Base-by-base conservation (phyloP, 2,329 filamentous ascomycete species). In the Fusarium sp. region DNA sequence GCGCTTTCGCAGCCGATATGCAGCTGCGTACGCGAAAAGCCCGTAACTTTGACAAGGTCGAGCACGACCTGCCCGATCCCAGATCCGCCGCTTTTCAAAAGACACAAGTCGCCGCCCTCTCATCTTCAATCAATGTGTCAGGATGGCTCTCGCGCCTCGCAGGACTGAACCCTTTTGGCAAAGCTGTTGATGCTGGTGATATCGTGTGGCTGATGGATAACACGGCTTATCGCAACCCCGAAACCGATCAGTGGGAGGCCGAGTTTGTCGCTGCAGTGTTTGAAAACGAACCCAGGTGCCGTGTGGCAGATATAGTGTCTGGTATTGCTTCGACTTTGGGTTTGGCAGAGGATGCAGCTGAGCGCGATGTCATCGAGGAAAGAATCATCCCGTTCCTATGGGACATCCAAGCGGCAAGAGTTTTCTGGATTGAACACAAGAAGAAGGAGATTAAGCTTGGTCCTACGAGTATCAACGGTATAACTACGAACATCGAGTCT, bases 141-240 rank as follows among this genome's bases (percentile, higher is more conserved):
- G 57, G 46, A 20, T 74, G 72, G 72, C 50, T 89, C 25, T 84
- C 84, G 4, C 83, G 84, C 55, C 77, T 89, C 2, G 83, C 84
- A 22, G 76, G 78, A 48, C 76, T 76, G 57, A 90, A 89, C 73
- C 89, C 90, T 1, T 80, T 90, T 14, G 83, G 86, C 1, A 85
- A 85, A 45, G 81, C 83, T 33, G 86, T 93, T 46, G 85, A 88
- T 55, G 82, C 84, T 17, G 80, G 87, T 39, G 91, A 97, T 76
- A 88, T 87, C 15, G 89, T 97, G 40, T 97, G 95, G 95, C 82
- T 97, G 9, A 83, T 97, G 47, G 94, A 98, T 81, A 97, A 96
- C 74, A 95, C 92, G 4, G 94, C 94, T 6, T 95, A 91, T 76
- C 87, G 88, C 62, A 79, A 82, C 45, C 74, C 80, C 19, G 73